Evolutionary conservation across 2,329 filamentous ascomycete species (phyloP), one percentile per base, ranked within the genome.

Genomic region (Cladosporium sp.): DNA sequence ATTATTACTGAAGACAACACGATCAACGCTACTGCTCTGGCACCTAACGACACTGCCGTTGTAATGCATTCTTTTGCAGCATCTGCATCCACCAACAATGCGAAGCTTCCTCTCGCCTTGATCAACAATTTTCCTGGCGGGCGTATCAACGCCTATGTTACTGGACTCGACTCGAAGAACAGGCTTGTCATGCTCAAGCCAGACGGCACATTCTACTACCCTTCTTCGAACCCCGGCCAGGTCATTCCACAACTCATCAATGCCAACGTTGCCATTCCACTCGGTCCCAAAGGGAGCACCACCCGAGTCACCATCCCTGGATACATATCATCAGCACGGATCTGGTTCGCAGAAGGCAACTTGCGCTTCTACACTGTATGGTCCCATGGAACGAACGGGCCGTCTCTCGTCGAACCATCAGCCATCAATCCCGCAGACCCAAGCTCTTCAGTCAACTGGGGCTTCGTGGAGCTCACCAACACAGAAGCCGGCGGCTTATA

Each of bases 401-500:
- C 60, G 19, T 60, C 58, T 8, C 58, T 79, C 1, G 76, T 79
- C 11, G 71, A 78, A 55, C 77, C 77, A 0, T 73, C 76, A 0
- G 67, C 72, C 7, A 67, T 65, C 9, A 63, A 65, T 32, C 62
- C 62, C 9, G 46, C 32, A 7, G 72, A 74, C 49, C 69, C 69
- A 2, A 72, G 69, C 53, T 63, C 66, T 43, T 67, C 67, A 43
- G 58, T 69, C 40, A 63, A 63, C 43, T 75, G 72, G 72, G 65
- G 66, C 8, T 74, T 74, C 54, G 63, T 65, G 41, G 72, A 75
- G 49, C 69, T 74, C 52, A 74, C 72, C 11, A 71, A 66, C 62
- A 72, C 69, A 43, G 74, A 74, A 68, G 60, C 63, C 35, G 45
- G 33, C 8, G 70, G 71, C 43, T 58, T 74, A 19, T 74, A 69